phyloP scores from a whole-genome alignment of 2,329 filamentous ascomycete species.

The Aphanoascus verrucosus region DNA sequence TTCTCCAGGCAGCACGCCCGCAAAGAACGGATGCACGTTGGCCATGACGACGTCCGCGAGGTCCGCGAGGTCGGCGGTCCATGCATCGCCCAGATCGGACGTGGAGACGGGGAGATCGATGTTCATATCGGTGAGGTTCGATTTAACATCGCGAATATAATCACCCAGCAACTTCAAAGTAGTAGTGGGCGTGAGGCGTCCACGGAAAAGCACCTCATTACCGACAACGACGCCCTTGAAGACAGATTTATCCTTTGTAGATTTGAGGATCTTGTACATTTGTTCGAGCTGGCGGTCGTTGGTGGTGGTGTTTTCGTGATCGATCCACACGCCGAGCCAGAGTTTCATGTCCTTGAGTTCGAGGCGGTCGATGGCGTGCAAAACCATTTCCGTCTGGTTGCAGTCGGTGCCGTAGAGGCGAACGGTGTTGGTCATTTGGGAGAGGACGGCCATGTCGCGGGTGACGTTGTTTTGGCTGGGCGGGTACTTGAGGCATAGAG shows the following conservation, averaged over 20 bases:
- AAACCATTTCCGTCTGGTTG: slow-evolving; percentile 90
- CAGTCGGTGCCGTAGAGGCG: slow-evolving; percentile 92
- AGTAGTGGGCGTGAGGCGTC: slow-evolving; percentile 45
- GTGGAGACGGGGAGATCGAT: slow-evolving; percentile 71
- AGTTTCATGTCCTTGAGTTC: slow-evolving; percentile 67
- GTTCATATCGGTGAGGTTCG: slow-evolving; percentile 57
- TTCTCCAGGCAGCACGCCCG: slow-evolving; percentile 55
- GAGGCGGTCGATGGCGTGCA: slow-evolving; percentile 68
- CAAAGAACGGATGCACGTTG: slow-evolving; percentile 95
- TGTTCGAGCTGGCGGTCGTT: slow-evolving; percentile 70
- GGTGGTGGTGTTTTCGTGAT: slow-evolving; percentile 74
- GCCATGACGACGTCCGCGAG: slow-evolving; percentile 85
- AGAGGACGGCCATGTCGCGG: slow-evolving; percentile 77
- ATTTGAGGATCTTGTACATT: slow-evolving; percentile 72
- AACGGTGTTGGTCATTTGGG: slow-evolving; percentile 77
- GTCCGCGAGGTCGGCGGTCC: slow-evolving; percentile 58
- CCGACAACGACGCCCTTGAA: slow-evolving; percentile 54
- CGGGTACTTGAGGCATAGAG: slow-evolving; percentile 63
- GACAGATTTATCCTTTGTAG: slow-evolving; percentile 33
- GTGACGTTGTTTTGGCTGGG: slow-evolving; percentile 93
- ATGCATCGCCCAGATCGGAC: slow-evolving; percentile 80
- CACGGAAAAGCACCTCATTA: slow-evolving; percentile 52
- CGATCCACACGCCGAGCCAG: slow-evolving; percentile 92
- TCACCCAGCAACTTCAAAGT: slow-evolving; percentile 52
- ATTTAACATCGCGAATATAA: slow-evolving; percentile 57